A percentile compares a stretch with the other conserved stretches of the same genome.
phyloP scores from a whole-genome alignment of 768 basidiomycete genomes.

The Lentinula edodes region DNA sequence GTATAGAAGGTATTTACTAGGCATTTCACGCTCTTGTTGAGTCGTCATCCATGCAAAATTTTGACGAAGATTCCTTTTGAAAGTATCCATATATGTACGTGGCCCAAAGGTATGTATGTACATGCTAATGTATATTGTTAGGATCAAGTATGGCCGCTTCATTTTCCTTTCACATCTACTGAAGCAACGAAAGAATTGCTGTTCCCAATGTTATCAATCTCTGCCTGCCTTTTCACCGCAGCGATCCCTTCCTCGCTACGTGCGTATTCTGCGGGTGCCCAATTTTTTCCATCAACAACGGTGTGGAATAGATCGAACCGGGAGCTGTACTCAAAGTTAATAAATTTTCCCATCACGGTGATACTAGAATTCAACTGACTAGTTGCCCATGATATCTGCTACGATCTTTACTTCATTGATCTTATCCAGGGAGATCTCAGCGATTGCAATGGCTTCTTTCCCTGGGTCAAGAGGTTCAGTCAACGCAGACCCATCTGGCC shows the following conservation, averaged over 20 bases:
- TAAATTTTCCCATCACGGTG: background rate
- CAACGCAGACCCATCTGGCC: constrained; percentile 22
- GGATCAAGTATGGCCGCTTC: background rate
- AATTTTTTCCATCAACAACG: constrained; percentile 22
- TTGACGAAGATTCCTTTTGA: background rate
- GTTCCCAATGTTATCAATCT: constrained; percentile 8
- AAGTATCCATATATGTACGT: background rate
- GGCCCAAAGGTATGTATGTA: no score
- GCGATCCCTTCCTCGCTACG: constrained; percentile 7
- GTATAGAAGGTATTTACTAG: background rate
- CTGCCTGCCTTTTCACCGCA: constrained; percentile 4
- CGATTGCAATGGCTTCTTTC: constrained; percentile 21
- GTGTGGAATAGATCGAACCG: constrained; percentile 22
- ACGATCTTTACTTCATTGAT: constrained; percentile 23
- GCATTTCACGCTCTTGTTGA: background rate
- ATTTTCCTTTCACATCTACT: background rate
- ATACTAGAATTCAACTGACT: constrained; percentile 7
- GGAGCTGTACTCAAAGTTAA: constrained; percentile 8
- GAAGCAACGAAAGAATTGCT: background rate
- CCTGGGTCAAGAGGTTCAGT: constrained; percentile 18
- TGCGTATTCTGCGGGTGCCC: constrained; percentile 15
- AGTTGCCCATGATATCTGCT: constrained; percentile 22
- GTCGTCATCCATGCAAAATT: background rate
- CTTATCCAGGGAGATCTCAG: constrained; percentile 22
- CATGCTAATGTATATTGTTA: no score